Evolutionary conservation across 108 stramenopile genomes (phyloP).

Genomic region (Pseudonitzschia multistriata): DNA sequence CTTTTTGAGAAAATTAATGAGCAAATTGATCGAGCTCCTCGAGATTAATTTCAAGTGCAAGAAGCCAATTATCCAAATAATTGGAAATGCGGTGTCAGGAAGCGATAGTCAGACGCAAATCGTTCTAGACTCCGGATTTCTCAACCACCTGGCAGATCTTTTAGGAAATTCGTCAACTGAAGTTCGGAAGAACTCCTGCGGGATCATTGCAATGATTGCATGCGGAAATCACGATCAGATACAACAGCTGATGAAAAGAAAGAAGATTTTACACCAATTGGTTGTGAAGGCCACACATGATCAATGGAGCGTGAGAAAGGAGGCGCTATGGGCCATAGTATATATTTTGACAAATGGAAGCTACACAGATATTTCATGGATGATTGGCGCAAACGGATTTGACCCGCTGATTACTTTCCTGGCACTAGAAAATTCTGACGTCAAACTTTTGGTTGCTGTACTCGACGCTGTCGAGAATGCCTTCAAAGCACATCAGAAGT

Average conservation of each 20-base stretch:
- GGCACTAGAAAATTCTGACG: conserved; percentile 33
- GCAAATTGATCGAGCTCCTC: conserved; percentile 53
- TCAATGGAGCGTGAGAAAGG: conserved; percentile 84
- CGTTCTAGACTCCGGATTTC: conserved; percentile 74
- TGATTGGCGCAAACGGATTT: conserved; percentile 71
- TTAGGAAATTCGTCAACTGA: conserved; percentile 32
- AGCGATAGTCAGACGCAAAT: conserved; percentile 83
- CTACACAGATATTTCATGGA: conserved; percentile 28
- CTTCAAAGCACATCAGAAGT: conserved; percentile 39
- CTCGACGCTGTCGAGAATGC: conserved; percentile 77
- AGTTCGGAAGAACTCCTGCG: conserved; percentile 88
- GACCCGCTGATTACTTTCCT: conserved; percentile 64
- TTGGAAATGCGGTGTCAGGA: conserved; percentile 93
- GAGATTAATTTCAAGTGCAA: conserved; percentile 24
- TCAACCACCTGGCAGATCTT: conserved; percentile 27
- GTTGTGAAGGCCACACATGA: conserved; percentile 51
- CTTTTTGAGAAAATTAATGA: conserved; percentile 2
- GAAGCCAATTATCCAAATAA: conserved; percentile 83
- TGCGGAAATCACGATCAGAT: conserved; percentile 88
- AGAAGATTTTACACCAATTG: conserved; percentile 43
- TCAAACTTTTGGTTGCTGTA: conserved; percentile 50
- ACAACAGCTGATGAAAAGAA: conserved; percentile 32
- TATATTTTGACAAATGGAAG: conserved; percentile 75
- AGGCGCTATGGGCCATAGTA: conserved; percentile 82
- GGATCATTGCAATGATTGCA: conserved; percentile 89